phyloP scores from a whole-genome alignment of 257 asterid species.

The Voacanga thouarsii region DNA sequence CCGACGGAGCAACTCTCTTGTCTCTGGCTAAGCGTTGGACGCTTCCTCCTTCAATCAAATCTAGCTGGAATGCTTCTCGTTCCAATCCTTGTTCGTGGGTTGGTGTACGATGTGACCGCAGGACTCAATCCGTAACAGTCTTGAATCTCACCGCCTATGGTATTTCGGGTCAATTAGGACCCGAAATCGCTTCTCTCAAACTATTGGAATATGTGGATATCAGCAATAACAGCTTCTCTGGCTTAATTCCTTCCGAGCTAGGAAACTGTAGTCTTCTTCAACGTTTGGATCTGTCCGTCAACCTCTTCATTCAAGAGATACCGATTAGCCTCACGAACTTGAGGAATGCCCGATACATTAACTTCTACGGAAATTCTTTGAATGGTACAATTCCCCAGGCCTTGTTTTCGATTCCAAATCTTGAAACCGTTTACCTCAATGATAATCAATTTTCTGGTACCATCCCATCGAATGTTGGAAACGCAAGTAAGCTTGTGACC shows the following conservation, averaged over 20 bases:
- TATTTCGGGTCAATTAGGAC: constrained; percentile 69
- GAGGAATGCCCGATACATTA: constrained; percentile 32
- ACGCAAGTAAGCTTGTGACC: constrained; percentile 30
- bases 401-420: constrained; percentile 46
- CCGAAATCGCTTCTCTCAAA: constrained; percentile 49
- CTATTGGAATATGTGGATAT: constrained; percentile 45
- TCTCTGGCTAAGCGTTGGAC: constrained; percentile 53
- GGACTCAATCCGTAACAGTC: constrained; percentile 25
- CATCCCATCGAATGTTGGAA: constrained; percentile 53
- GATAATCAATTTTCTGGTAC: constrained; percentile 58
- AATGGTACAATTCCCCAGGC: constrained; percentile 58
- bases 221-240: constrained; percentile 42
- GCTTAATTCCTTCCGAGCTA: constrained; percentile 48
- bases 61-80: constrained; percentile 77
- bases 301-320: constrained; percentile 51
- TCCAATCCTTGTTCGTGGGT: constrained; percentile 79
- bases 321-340: constrained; percentile 57
- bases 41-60: constrained; percentile 41
- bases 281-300: constrained; percentile 48
- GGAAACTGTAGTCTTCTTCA: constrained; percentile 48
- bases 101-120: constrained; percentile 58
- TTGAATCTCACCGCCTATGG: constrained; percentile 47
- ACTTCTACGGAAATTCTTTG: constrained; percentile 48
- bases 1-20: constrained; percentile 59
- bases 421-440: constrained; percentile 39